Percentiles rank a stretch among this genome's conserved stretches.
Conservation (phyloP, 2,329 filamentous ascomycete species). For the Simplicillium sp. region DNA sequence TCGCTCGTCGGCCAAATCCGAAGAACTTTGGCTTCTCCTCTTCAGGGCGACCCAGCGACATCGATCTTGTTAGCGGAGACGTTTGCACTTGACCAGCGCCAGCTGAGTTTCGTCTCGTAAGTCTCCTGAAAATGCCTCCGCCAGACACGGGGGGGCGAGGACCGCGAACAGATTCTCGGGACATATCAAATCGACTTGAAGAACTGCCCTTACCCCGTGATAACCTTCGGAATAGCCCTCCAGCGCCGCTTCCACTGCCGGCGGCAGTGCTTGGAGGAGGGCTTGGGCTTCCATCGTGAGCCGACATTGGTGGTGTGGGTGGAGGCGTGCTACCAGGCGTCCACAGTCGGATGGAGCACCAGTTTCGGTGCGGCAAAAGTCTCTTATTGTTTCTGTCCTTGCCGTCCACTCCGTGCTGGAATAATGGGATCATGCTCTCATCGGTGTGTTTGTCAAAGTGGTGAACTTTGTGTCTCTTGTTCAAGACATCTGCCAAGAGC, state of each 20-base stretch:
- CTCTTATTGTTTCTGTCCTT: conserved; percentile 86
- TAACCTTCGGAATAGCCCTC: conserved; percentile 35
- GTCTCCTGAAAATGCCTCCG: conserved; percentile 34
- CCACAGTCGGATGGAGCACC: conserved; percentile 87
- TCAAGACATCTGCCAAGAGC: conserved; percentile 81
- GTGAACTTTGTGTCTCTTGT: conserved; percentile 80
- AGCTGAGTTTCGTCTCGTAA: conserved; percentile 24
- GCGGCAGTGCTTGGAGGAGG: conserved; percentile 18
- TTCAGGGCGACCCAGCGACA: conserved; percentile 51
- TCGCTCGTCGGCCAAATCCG: conserved; percentile 30
- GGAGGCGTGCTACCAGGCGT: conserved; percentile 67
- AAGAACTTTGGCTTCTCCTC: conserved; percentile 32
- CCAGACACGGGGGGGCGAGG: conserved; percentile 40
- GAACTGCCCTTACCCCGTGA: conserved; percentile 28
- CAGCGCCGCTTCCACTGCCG: conserved; percentile 12
- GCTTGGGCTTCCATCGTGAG: conserved; percentile 31
- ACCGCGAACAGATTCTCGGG: conserved; percentile 26
- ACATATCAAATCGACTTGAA: conserved; percentile 24
- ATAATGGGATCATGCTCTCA: conserved; percentile 93
- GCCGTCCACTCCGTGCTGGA: conserved; percentile 79
- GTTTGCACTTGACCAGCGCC: conserved; percentile 27
- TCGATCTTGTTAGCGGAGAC: conserved; percentile 40
- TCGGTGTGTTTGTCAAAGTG: conserved; percentile 71
- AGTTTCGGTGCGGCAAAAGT: conserved; percentile 83
- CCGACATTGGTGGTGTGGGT: conserved; percentile 49